Percentiles rank a stretch among this genome's conserved stretches.
Evolutionary conservation across 352 stramenopile species (phyloP).

Genomic region (Globisporangium rhizosaccharum): DNA sequence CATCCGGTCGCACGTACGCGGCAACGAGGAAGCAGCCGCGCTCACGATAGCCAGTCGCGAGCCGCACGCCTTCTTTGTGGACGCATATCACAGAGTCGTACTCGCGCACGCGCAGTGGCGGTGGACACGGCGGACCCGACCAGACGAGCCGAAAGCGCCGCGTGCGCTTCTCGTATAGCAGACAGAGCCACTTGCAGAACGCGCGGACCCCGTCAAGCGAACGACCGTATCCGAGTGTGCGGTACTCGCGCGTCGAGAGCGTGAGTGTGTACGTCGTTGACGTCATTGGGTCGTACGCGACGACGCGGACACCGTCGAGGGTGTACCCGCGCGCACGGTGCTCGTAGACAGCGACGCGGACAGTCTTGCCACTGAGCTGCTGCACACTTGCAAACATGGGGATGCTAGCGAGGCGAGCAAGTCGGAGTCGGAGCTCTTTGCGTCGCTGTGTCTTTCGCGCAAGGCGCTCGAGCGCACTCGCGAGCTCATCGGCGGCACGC

Average conservation of each 20-base stretch:
- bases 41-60: neutral
- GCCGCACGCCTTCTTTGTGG: slow-evolving; percentile 52
- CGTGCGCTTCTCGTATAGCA: slow-evolving; percentile 50
- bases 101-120: slow-evolving; percentile 45
- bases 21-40: slow-evolving; percentile 22
- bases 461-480: slow-evolving; percentile 20
- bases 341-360: slow-evolving; percentile 35
- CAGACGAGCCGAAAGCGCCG: slow-evolving; percentile 50
- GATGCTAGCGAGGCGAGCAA: slow-evolving; percentile 17
- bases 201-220: slow-evolving; percentile 27
- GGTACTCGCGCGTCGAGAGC: slow-evolving; percentile 40
- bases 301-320: slow-evolving; percentile 39
- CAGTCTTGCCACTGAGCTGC: slow-evolving; percentile 38
- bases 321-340: slow-evolving; percentile 39
- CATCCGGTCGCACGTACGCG: slow-evolving; percentile 31
- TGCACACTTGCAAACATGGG: slow-evolving; percentile 34
- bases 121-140: slow-evolving; percentile 47
- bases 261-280: slow-evolving; percentile 29
- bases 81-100: slow-evolving; percentile 41
- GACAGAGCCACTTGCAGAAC: slow-evolving; percentile 60
- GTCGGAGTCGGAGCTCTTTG: slow-evolving; percentile 13
- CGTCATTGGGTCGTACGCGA: slow-evolving; percentile 46
- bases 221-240: slow-evolving; percentile 41
- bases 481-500: slow-evolving; percentile 37
- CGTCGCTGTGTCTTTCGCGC: slow-evolving; percentile 10